phyloP scores from a whole-genome alignment of 2,329 filamentous ascomycete species.

The Ilyonectria sp. region DNA sequence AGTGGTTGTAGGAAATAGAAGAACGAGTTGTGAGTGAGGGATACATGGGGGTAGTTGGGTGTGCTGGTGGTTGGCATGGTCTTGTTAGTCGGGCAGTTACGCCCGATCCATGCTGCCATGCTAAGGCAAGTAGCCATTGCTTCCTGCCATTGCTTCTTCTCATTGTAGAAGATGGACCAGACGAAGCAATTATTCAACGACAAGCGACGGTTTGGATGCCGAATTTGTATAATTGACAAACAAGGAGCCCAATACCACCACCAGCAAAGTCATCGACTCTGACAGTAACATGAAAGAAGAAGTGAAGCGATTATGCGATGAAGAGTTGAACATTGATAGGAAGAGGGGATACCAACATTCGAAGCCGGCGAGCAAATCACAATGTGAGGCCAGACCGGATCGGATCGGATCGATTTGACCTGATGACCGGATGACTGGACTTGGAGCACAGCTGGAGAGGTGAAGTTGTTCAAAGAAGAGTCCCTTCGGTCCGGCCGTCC shows the following conservation, averaged over 20 bases:
- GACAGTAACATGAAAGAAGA: background rate
- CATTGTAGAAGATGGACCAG: slow-evolving; percentile 1
- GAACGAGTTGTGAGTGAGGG: background rate
- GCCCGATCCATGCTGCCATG: slow-evolving; percentile 11
- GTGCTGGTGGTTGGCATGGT: background rate
- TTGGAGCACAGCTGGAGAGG: slow-evolving; percentile 17
- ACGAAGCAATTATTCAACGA: slow-evolving; percentile 10
- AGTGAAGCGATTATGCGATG: slow-evolving; percentile 9
- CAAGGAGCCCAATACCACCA: background rate
- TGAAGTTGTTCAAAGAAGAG: slow-evolving; percentile 13
- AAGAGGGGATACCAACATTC: slow-evolving; percentile 38
- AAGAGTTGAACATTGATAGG: slow-evolving; percentile 6
- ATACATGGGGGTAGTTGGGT: background rate
- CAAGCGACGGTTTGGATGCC: slow-evolving; percentile 2
- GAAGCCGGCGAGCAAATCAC: slow-evolving; percentile 32
- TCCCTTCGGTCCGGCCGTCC: slow-evolving; percentile 32
- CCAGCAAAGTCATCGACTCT: background rate
- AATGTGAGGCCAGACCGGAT: slow-evolving; percentile 25
- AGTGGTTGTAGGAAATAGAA: background rate
- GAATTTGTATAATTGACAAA: slow-evolving; percentile 11
- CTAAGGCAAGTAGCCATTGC: background rate
- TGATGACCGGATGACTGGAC: slow-evolving; percentile 20
- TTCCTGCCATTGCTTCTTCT: slow-evolving; percentile 25
- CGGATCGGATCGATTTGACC: slow-evolving; percentile 8
- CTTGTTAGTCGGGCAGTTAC: background rate